A percentile compares a stretch with the other conserved stretches of the same genome.
Conservation (phyloP, 768 basidiomycete genomes). For the Psilocybe sp. region DNA sequence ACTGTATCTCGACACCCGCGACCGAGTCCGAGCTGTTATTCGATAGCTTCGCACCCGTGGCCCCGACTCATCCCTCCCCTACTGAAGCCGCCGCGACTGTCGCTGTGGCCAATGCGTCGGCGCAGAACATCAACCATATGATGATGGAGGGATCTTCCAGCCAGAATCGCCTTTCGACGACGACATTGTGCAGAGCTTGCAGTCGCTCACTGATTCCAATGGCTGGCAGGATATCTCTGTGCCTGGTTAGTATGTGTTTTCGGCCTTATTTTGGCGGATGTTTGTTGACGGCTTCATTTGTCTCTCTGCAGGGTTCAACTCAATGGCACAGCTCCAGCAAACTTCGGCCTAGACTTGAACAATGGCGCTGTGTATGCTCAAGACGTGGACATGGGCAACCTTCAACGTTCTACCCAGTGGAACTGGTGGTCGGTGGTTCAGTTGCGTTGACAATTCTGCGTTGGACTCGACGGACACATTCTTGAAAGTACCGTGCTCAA, state of each 20-base stretch:
- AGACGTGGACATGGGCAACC: constrained; percentile 22
- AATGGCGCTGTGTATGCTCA: constrained; percentile 20
- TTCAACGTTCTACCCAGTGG: constrained; percentile 23
- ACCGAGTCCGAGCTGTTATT: constrained; percentile 44
- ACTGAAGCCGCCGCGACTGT: constrained; percentile 17
- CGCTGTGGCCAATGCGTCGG: constrained; percentile 10
- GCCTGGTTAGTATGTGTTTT: constrained; percentile 42
- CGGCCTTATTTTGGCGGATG: no score
- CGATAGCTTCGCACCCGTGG: constrained; percentile 43
- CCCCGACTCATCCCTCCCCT: constrained; percentile 40
- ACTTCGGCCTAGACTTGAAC: constrained; percentile 30
- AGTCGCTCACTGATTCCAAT: constrained; percentile 50
- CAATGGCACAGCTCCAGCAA: constrained; percentile 39
- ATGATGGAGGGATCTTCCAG: constrained; percentile 44
- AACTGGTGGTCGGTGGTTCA: neutral
- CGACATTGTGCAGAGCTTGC: constrained; percentile 60
- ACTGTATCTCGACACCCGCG: constrained; percentile 47
- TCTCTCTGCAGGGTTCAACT: constrained; percentile 33
- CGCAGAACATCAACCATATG: constrained; percentile 20
- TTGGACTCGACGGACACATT: no score
- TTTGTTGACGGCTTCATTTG: no score
- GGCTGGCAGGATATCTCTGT: constrained; percentile 54
- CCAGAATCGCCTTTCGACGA: constrained; percentile 56
- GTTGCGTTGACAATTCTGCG: no score
- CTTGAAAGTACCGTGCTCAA: no score